These are phyloP conservation scores for Aureobasidium sp. DNA, from an alignment of 2,329 filamentous ascomycete species.

Conservation along the genomic window DNA sequence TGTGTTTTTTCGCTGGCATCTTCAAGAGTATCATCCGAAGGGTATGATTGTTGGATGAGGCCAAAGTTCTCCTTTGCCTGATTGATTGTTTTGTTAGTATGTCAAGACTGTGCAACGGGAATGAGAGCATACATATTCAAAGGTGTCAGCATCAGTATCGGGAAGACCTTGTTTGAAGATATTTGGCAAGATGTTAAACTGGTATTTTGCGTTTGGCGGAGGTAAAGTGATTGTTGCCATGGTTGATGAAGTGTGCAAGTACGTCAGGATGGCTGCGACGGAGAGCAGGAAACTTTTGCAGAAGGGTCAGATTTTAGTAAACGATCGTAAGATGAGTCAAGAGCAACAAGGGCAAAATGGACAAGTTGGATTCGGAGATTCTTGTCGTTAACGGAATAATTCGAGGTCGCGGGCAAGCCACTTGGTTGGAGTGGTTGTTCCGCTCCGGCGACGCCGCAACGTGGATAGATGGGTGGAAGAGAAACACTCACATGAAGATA, in stretches of 20 bases:
- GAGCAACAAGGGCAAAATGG: neutral
- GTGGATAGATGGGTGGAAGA: too few species aligned
- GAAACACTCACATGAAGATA: too few species aligned
- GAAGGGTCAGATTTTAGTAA: neutral
- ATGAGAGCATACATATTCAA: conserved; percentile 52
- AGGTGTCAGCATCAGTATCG: conserved; percentile 48
- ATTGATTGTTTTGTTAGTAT: neutral
- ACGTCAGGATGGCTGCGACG: neutral
- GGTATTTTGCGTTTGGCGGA: conserved; percentile 17
- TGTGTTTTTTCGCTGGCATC: conserved; percentile 42
- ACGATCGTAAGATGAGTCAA: neutral
- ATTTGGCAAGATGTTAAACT: conserved; percentile 33
- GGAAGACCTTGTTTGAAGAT: conserved; percentile 59
- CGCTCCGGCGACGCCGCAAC: too few species aligned
- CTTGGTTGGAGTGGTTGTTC: too few species aligned
- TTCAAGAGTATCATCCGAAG: conserved; percentile 33
- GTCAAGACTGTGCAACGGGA: too few species aligned
- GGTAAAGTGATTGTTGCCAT: conserved; percentile 17
- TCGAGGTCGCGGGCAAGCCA: neutral
- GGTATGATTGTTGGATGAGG: conserved; percentile 52
- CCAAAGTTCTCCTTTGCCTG: conserved; percentile 52
- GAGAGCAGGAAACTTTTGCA: neutral
- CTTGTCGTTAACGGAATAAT: neutral
- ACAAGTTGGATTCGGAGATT: neutral
- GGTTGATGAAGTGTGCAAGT: conserved; percentile 1